These are phyloP conservation scores for Nicotiana tomentosiformis DNA, from an alignment of 257 asterid species.

Conservation along the genomic window DNA sequence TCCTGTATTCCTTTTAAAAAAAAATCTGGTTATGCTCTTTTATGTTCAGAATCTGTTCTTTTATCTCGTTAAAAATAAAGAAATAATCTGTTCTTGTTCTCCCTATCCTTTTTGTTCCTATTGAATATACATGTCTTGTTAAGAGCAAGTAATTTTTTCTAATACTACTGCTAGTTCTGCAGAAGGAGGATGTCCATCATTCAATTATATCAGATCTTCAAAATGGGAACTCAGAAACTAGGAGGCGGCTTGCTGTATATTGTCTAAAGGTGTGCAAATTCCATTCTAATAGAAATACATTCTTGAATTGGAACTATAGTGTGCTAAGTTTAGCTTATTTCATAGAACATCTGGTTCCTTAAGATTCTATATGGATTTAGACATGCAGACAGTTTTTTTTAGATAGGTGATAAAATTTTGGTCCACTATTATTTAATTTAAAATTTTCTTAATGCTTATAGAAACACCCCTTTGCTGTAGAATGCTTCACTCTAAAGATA, in stretches of 20 bases:
- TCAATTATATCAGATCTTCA: conserved; percentile 98
- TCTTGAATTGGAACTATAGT: neutral
- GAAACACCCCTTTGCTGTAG: neutral
- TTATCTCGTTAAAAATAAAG: neutral
- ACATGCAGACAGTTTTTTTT: neutral
- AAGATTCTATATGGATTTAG: neutral
- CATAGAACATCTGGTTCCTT: neutral
- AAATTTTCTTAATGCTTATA: neutral
- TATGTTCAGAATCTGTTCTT: neutral
- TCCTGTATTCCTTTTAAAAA: neutral
- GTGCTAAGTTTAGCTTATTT: neutral
- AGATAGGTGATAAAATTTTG: conserved; percentile 1
- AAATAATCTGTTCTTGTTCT: neutral
- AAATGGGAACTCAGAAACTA: conserved; percentile 89
- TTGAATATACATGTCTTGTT: neutral
- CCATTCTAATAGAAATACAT: conserved; percentile 1
- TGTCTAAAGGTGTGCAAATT: conserved; percentile 69
- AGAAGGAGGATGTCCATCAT: conserved; percentile 99
- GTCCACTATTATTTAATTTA: neutral
- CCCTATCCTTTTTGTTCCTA: neutral
- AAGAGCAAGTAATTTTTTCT: neutral
- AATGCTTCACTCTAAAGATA: neutral
- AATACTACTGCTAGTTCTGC: conserved; percentile 20
- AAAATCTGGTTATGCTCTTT: neutral
- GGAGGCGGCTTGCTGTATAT: conserved; percentile 96